A percentile compares a stretch with the other conserved stretches of the same genome.
These are phyloP conservation scores for Polytrichum formosum DNA, from an alignment of 225 moss, liverwort and hornwort genomes.

Conservation along the genomic window DNA sequence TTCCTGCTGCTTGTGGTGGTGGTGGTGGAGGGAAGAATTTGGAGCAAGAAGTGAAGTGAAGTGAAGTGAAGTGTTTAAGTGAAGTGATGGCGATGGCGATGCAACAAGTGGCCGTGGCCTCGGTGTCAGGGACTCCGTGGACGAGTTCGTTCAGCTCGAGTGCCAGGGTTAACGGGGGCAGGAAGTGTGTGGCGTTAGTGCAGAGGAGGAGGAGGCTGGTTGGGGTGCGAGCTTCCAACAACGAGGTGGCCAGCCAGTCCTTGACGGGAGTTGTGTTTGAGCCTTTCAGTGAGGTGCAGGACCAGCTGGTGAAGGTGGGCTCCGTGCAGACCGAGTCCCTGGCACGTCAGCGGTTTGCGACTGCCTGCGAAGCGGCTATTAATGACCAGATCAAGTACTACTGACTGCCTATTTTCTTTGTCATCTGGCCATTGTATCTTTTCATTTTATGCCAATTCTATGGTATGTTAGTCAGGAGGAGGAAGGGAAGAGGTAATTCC, in stretches of 20 bases:
- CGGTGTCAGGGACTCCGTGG: too few relatives aligned
- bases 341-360: conserved; percentile 65
- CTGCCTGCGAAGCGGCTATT: conserved; percentile 69
- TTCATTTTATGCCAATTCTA: background rate
- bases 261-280: conserved; percentile 66
- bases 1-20: too few relatives aligned
- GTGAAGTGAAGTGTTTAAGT: too few relatives aligned
- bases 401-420: conserved; percentile 2
- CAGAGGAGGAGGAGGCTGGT: conserved; percentile 21
- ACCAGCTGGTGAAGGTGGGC: conserved; percentile 51
- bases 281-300: conserved; percentile 79
- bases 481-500: too few relatives aligned
- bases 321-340: conserved; percentile 46
- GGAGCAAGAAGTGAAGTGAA: too few relatives aligned
- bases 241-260: conserved; percentile 17
- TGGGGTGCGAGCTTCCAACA: conserved; percentile 30
- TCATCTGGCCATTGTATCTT: background rate
- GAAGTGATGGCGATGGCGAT: too few relatives aligned
- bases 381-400: conserved; percentile 90
- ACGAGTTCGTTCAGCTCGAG: too few relatives aligned
- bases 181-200: background rate
- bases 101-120: too few relatives aligned
- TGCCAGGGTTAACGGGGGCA: background rate
- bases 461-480: too few relatives aligned
- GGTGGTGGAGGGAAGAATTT: too few relatives aligned